phyloP scores from a whole-genome alignment of 257 asterid species.

The Solanum ossicruentum region DNA sequence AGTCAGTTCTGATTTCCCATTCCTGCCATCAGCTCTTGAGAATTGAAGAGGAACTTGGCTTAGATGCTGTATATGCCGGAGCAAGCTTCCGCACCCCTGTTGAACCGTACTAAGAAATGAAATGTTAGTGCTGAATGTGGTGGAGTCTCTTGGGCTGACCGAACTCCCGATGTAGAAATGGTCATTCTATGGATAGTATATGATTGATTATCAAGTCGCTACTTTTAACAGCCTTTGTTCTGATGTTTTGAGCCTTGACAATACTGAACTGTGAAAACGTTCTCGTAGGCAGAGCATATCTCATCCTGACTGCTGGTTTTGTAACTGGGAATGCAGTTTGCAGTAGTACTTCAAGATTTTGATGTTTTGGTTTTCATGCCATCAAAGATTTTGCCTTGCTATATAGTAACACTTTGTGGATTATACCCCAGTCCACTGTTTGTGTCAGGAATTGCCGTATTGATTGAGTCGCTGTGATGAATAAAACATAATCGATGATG shows the following conservation, averaged over 20 bases:
- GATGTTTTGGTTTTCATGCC: background rate
- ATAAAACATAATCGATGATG: background rate
- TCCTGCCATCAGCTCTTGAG: slow-evolving; percentile 52
- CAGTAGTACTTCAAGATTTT: background rate
- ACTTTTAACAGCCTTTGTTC: background rate
- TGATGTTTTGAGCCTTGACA: background rate
- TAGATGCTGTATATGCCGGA: slow-evolving; percentile 90
- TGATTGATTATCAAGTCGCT: background rate
- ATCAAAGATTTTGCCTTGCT: background rate
- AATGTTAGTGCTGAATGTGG: background rate
- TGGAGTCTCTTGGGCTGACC: background rate
- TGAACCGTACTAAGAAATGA: slow-evolving; percentile 46
- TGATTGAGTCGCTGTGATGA: background rate
- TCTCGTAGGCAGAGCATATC: background rate
- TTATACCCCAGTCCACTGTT: background rate
- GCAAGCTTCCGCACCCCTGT: slow-evolving; percentile 77
- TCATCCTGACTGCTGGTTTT: background rate
- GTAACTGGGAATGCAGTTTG: background rate
- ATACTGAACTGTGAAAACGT: background rate
- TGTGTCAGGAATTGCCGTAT: background rate
- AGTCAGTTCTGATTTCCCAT: background rate
- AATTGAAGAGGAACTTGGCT: slow-evolving; percentile 95
- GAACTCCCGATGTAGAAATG: background rate
- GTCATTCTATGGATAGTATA: background rate
- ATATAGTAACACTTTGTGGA: background rate